A percentile compares a stretch with the other conserved stretches of the same genome.
These are phyloP conservation scores for Tolypocladium tropicale DNA, from an alignment of 2,329 filamentous ascomycete genomes.

Conservation along the genomic window DNA sequence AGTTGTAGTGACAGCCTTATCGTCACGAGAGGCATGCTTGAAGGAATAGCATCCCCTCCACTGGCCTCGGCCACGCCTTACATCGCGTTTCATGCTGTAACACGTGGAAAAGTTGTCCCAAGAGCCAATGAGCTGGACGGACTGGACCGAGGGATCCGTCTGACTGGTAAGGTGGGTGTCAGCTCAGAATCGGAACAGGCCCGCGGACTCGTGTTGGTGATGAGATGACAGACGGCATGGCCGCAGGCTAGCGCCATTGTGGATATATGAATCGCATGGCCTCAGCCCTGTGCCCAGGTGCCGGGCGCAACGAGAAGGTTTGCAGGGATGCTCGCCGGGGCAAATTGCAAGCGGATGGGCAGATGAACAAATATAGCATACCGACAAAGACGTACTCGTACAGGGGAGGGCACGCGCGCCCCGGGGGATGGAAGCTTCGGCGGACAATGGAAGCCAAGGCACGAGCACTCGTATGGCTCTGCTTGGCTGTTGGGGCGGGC, in stretches of 20 bases:
- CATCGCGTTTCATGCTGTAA: conserved; percentile 75
- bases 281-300: neutral
- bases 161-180: conserved; percentile 31
- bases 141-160: conserved; percentile 49
- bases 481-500: neutral
- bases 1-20: conserved; percentile 47
- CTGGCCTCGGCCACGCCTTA: conserved; percentile 59
- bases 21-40: conserved; percentile 75
- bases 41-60: conserved; percentile 88
- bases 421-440: neutral
- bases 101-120: conserved; percentile 86
- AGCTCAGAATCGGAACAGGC: conserved; percentile 6
- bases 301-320: neutral
- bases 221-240: neutral
- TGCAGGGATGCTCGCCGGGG: neutral
- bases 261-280: neutral
- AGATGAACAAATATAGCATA: neutral
- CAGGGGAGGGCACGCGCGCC: neutral
- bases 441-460: neutral
- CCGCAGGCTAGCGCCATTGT: neutral
- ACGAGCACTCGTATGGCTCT: too few species aligned
- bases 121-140: conserved; percentile 76
- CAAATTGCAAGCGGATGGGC: neutral
- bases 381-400: neutral
- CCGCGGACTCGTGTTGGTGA: neutral